Conservation (phyloP, 768 basidiomycete species). For the Serendipita sp. region DNA sequence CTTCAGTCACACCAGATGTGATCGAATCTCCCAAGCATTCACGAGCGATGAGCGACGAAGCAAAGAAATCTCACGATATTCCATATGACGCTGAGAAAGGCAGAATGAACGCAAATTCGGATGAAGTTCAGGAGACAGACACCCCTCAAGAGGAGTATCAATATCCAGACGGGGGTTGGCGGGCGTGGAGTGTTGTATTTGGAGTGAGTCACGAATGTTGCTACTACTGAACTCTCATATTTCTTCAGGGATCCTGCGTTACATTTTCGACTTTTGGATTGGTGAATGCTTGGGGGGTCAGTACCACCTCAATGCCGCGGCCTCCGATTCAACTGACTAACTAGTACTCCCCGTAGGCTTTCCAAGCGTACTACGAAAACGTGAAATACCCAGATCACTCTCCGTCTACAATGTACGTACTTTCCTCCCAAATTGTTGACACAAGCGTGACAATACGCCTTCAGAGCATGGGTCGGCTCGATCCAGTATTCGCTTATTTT, state of each 20-base stretch:
- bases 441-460: too few relatives aligned
- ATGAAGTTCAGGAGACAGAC: too few relatives aligned
- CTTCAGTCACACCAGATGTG: too few relatives aligned
- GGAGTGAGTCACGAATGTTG: not conserved
- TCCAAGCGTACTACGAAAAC: constrained; percentile 57
- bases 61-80: too few relatives aligned
- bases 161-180: constrained; percentile 8
- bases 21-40: too few relatives aligned
- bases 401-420: constrained; percentile 45
- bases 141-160: not conserved
- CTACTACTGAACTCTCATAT: not conserved
- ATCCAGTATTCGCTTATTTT: constrained; percentile 17
- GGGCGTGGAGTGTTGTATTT: constrained; percentile 6
- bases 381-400: constrained; percentile 33
- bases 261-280: constrained; percentile 2
- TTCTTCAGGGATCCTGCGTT: not conserved
- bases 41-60: too few relatives aligned
- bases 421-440: too few relatives aligned
- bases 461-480: constrained; percentile 72
- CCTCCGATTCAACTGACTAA: not conserved
- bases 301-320: not conserved
- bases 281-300: constrained; percentile 12
- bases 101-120: too few relatives aligned
- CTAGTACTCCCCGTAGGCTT: constrained; percentile 19
- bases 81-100: too few relatives aligned